A percentile compares a stretch with the other conserved stretches of the same genome.
These are phyloP conservation scores for Leccinum longicurvipes DNA, from an alignment of 768 basidiomycete genomes.

Conservation along the genomic window DNA sequence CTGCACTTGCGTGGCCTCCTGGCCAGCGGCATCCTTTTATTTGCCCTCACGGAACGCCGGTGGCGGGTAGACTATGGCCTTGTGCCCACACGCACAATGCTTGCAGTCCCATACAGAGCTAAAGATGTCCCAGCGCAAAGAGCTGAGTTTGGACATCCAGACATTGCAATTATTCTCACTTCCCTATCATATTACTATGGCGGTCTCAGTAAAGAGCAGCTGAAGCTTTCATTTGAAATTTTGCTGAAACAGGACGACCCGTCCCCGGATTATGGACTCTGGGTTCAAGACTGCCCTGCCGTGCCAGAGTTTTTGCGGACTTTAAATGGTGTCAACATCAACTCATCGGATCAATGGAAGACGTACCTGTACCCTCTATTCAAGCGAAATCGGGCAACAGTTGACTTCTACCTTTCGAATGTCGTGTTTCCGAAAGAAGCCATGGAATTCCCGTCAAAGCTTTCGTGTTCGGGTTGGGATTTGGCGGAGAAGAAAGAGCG, in stretches of 20 bases:
- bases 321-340: background rate
- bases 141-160: slow-evolving; percentile 37
- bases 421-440: slow-evolving; percentile 35
- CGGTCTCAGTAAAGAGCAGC: background rate
- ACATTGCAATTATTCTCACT: slow-evolving; percentile 30
- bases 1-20: slow-evolving; percentile 32
- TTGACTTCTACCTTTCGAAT: slow-evolving; percentile 21
- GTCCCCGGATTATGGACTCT: background rate
- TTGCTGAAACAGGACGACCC: slow-evolving; percentile 5
- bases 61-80: slow-evolving; percentile 36
- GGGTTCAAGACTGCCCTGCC: background rate
- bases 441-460: slow-evolving; percentile 30
- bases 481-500: slow-evolving; percentile 24
- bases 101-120: slow-evolving; percentile 35
- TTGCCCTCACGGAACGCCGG: slow-evolving; percentile 25
- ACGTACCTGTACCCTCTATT: background rate
- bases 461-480: slow-evolving; percentile 34
- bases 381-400: background rate
- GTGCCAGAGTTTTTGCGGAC: background rate
- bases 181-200: slow-evolving; percentile 33
- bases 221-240: background rate
- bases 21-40: slow-evolving; percentile 21
- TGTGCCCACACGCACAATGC: slow-evolving; percentile 9
- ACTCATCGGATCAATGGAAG: slow-evolving; percentile 9
- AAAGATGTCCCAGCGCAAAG: slow-evolving; percentile 31